Evolutionary conservation across 768 basidiomycete species (phyloP).

Genomic region (Rhodotorula kratochvilovae): DNA sequence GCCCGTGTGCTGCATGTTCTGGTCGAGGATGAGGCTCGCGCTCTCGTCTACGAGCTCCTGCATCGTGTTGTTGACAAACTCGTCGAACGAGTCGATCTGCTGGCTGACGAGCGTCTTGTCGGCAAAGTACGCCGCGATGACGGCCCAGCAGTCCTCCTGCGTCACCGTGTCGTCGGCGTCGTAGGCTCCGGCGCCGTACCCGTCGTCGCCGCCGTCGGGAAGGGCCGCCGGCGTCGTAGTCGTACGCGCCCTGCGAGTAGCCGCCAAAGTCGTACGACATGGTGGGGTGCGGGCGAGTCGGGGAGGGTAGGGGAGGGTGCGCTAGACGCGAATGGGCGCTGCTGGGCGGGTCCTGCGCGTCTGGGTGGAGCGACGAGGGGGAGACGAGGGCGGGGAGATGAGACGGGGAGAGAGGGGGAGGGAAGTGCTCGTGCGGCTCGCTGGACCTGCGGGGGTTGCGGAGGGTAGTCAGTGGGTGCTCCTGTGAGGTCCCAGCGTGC

Average conservation of each 20-base stretch:
- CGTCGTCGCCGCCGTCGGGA: neutral
- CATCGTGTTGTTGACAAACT: conserved; percentile 99
- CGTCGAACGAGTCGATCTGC: conserved; percentile 96
- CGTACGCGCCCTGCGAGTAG: neutral
- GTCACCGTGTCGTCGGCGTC: conserved; percentile 23
- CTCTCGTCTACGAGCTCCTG: conserved; percentile 98
- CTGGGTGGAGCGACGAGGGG: too few relatives aligned
- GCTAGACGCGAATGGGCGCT: too few relatives aligned
- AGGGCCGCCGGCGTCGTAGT: too few relatives aligned
- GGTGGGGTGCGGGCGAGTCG: neutral
- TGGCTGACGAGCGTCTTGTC: conserved; percentile 96
- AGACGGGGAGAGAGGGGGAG: too few relatives aligned
- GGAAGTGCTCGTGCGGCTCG: too few relatives aligned
- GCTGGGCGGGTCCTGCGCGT: too few relatives aligned
- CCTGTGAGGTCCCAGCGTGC: too few relatives aligned
- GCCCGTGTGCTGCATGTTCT: conserved; percentile 92
- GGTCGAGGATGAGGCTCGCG: conserved; percentile 89
- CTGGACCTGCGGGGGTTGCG: too few relatives aligned
- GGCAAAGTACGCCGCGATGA: conserved; percentile 94
- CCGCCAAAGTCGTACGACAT: conserved; percentile 6
- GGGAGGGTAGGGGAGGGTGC: neutral
- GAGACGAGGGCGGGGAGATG: neutral
- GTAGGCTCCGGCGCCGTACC: neutral
- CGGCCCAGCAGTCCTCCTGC: conserved; percentile 59
- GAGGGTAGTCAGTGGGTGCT: too few relatives aligned